These are phyloP conservation scores for Pholiota microspora DNA, from an alignment of 768 basidiomycete genomes.

Conservation along the genomic window DNA sequence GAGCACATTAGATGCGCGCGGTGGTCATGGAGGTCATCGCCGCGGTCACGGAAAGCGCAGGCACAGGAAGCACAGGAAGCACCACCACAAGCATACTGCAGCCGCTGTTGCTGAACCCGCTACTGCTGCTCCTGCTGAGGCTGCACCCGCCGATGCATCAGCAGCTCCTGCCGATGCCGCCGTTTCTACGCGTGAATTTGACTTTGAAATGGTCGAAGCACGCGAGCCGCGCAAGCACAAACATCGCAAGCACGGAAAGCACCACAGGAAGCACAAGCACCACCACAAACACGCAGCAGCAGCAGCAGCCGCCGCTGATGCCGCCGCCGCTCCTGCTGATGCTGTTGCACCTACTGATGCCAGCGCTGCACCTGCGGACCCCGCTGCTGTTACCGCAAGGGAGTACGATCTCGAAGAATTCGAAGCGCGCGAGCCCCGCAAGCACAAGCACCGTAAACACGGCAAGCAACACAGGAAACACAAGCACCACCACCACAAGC, in stretches of 20 bases:
- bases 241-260: neutral
- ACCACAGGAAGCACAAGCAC: neutral
- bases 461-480: neutral
- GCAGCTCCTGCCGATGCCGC: neutral
- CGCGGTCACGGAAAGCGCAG: neutral
- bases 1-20: constrained; percentile 8
- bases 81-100: neutral
- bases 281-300: neutral
- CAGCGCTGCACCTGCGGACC: neutral
- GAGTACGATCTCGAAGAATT: constrained; percentile 1
- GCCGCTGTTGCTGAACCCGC: neutral
- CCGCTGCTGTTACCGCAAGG: neutral
- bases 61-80: neutral
- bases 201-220: neutral
- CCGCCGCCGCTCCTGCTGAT: neutral
- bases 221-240: neutral
- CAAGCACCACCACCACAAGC: neutral
- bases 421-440: neutral
- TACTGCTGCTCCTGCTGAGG: neutral
- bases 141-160: neutral
- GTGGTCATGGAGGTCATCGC: neutral
- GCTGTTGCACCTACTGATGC: neutral
- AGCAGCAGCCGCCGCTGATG: neutral
- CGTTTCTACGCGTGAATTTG: neutral
- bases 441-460: neutral